Evolutionary conservation across 2,329 filamentous ascomycete species (phyloP), one percentile per base, ranked within the genome.

Genomic region (Keithomyces neogunnii): DNA sequence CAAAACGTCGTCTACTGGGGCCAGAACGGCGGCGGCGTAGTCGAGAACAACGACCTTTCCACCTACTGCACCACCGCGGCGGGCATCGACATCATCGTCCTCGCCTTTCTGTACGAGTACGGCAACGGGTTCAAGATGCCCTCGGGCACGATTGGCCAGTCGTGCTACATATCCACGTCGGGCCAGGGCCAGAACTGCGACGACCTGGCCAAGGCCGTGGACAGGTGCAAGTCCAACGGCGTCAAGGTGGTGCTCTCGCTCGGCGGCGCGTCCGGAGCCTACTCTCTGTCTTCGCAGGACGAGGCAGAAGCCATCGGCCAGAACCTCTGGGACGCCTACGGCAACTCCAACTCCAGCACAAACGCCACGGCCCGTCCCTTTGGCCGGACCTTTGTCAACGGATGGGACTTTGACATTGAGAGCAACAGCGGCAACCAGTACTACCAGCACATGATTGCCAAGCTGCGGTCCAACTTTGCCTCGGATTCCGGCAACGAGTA

Each of bases 41-140:
- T 64, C 32, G 66, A 68, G 54, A 66, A 69, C 55, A 67, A 68
- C 40, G 64, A 70, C 54, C 61, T 70, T 47, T 58, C 62, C 43
- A 49, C 59, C 4, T 73, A 73, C 60, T 73, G 71, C 54, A 65
- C 60, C 9, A 53, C 62, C 1, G 58, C 60, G 7, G 54, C 69
- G 1, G 70, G 69, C 11, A 68, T 74, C 45, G 69, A 74, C 54
- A 65, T 74, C 39, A 58, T 75, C 35, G 69, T 73, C 1, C 61
- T 75, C 5, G 61, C 70, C 19, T 74, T 74, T 56, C 53, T 75
- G 5, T 72, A 69, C 57, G 48, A 63, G 32, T 74, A 60, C 49
- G 68, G 68, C 29, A 64, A 61, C 49, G 68, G 64, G 8, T 56
- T 58, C 31, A 59, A 54, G n/a, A 69, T 70, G 32, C 62, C 71